These are phyloP conservation scores for Pseudophaeomoniella oleicola DNA, from an alignment of 2,329 filamentous ascomycete genomes.

Conservation along the genomic window DNA sequence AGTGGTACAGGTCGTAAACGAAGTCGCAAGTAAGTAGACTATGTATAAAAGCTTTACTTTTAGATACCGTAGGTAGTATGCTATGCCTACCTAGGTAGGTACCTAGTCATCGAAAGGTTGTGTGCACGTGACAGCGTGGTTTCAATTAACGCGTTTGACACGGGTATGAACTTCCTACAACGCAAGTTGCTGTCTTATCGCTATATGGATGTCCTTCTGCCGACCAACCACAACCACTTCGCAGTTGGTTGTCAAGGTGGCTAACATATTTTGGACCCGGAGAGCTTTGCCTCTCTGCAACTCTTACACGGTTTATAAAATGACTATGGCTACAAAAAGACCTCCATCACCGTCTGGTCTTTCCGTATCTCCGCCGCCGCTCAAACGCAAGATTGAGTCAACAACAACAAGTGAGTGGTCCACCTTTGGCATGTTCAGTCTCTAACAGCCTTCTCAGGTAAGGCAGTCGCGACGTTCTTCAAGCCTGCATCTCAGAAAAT, in stretches of 20 bases:
- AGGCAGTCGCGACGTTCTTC: conserved; percentile 70
- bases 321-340: conserved; percentile 17
- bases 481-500: conserved; percentile 74
- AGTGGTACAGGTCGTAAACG: conserved; percentile 11
- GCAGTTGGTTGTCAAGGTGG: too few species aligned
- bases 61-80: neutral
- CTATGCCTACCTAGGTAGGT: neutral
- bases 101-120: neutral
- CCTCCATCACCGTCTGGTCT: conserved; percentile 20
- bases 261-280: too few species aligned
- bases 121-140: neutral
- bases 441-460: conserved; percentile 13
- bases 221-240: too few species aligned
- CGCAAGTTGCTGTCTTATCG: too few species aligned
- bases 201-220: too few species aligned
- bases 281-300: too few species aligned
- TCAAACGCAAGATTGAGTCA: conserved; percentile 39
- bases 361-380: conserved; percentile 41
- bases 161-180: too few species aligned
- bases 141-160: neutral
- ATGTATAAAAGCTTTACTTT: conserved; percentile 1
- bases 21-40: conserved; percentile 3
- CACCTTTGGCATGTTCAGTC: conserved; percentile 7
- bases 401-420: conserved; percentile 35
- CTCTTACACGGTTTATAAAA: neutral